phyloP scores from a whole-genome alignment of 2,329 filamentous ascomycete species.

The Colletotrichum falcatum region DNA sequence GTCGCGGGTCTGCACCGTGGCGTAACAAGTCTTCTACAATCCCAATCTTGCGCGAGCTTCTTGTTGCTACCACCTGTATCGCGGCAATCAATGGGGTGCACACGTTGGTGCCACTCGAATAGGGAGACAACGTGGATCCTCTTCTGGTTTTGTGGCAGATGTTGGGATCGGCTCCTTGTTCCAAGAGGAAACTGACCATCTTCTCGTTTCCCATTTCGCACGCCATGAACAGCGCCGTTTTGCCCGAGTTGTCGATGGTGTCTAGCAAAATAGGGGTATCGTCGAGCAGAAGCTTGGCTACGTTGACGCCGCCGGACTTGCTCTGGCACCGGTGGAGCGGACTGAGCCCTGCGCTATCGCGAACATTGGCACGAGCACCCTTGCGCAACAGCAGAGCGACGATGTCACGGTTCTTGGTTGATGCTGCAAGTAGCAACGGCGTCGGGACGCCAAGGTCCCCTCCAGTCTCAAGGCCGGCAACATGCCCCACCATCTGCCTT shows the following conservation, averaged over 20 bases:
- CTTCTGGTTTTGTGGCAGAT: slow-evolving; percentile 41
- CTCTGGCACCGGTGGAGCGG: slow-evolving; percentile 48
- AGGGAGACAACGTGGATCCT: background rate
- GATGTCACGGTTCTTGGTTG: slow-evolving; percentile 46
- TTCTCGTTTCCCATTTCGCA: slow-evolving; percentile 47
- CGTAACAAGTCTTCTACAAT: slow-evolving; percentile 44
- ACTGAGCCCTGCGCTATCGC: slow-evolving; percentile 44
- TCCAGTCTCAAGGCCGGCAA: slow-evolving; percentile 43
- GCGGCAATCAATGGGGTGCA: slow-evolving; percentile 46
- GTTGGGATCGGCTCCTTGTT: slow-evolving; percentile 44
- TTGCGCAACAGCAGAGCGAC: slow-evolving; percentile 46
- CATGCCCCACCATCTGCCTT: slow-evolving; percentile 44
- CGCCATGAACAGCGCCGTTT: slow-evolving; percentile 48
- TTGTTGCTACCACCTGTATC: slow-evolving; percentile 44
- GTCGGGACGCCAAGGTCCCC: slow-evolving; percentile 44
- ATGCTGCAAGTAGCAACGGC: slow-evolving; percentile 48
- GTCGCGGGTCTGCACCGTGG: slow-evolving; percentile 43
- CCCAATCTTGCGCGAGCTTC: slow-evolving; percentile 42
- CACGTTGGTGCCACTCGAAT: slow-evolving; percentile 18
- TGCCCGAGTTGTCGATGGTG: slow-evolving; percentile 43
- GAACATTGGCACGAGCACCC: slow-evolving; percentile 44
- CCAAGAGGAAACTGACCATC: slow-evolving; percentile 46
- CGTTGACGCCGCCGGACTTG: slow-evolving; percentile 43
- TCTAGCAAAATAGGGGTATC: slow-evolving; percentile 42
- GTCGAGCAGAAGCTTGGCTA: slow-evolving; percentile 45